These are phyloP conservation scores for Trichoderma polysporum DNA, from an alignment of 2,329 filamentous ascomycete species.

Conservation along the genomic window DNA sequence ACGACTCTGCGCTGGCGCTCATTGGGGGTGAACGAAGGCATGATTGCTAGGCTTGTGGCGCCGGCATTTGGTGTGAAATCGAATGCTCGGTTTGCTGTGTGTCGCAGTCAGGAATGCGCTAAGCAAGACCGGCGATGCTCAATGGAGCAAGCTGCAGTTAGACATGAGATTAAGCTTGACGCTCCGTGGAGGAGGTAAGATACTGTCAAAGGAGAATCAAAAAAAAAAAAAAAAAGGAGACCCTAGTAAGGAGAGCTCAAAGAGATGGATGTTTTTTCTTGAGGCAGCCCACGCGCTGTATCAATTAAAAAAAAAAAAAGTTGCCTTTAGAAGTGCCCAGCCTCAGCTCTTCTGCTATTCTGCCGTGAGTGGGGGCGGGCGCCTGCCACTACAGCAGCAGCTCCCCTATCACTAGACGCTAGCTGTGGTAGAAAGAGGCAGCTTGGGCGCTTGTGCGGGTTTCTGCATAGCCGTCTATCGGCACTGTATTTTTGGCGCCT, in stretches of 20 bases:
- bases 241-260: neutral
- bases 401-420: neutral
- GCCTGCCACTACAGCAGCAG: neutral
- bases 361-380: constrained; percentile 9
- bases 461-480: constrained; percentile 1
- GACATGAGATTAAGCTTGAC: neutral
- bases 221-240: neutral
- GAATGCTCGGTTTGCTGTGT: neutral
- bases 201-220: neutral
- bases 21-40: constrained; percentile 35
- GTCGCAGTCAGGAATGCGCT: constrained; percentile 4
- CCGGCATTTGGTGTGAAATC: constrained; percentile 1
- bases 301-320: neutral
- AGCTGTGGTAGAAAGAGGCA: neutral
- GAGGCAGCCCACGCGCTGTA: neutral
- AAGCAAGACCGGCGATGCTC: neutral
- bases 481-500: constrained; percentile 9
- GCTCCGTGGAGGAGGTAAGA: neutral
- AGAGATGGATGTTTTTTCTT: neutral
- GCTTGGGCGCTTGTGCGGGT: neutral
- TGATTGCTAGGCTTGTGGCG: constrained; percentile 22
- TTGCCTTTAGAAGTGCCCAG: neutral
- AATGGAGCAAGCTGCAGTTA: neutral
- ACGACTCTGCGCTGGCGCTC: constrained; percentile 49
- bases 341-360: neutral